Evolutionary conservation across 352 stramenopile species (phyloP).

Genomic region (Pythium aristosporum): DNA sequence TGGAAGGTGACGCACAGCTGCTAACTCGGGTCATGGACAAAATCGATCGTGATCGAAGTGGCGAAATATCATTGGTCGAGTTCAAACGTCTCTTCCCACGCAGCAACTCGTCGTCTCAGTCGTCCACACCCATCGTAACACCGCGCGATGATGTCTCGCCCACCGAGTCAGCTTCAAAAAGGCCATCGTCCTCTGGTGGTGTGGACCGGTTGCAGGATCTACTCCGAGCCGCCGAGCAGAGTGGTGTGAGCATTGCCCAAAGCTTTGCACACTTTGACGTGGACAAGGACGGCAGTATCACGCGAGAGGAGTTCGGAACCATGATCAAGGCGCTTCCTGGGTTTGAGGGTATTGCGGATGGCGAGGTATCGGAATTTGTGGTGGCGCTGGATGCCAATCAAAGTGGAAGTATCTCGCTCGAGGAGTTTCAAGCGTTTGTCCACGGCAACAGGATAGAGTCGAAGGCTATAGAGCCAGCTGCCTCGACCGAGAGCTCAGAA

Average conservation of each 20-base stretch:
- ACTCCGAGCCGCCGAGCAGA: constrained; percentile 18
- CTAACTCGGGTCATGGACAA: constrained; percentile 43
- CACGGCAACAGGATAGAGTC: background rate
- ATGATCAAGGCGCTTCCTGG: constrained; percentile 46
- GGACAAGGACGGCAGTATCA: constrained; percentile 43
- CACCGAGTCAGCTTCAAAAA: background rate
- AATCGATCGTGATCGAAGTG: constrained; percentile 67
- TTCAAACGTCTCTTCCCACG: constrained; percentile 58
- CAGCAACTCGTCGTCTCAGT: background rate
- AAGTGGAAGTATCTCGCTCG: constrained; percentile 50
- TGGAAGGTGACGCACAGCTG: constrained; percentile 22
- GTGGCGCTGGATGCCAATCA: constrained; percentile 50
- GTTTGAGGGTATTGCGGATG: constrained; percentile 37
- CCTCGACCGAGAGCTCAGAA: background rate
- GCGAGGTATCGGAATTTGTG: constrained; percentile 40
- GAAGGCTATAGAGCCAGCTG: background rate
- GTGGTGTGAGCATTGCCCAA: constrained; percentile 26
- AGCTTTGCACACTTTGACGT: constrained; percentile 43
- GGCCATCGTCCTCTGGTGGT: background rate
- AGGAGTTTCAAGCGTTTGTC: constrained; percentile 54
- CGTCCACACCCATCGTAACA: background rate
- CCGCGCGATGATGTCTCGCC: background rate
- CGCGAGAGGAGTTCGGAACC: constrained; percentile 44
- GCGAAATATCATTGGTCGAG: constrained; percentile 55
- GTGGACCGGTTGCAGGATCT: constrained; percentile 25